Conservation (phyloP, 257 asterid species). For the Solanum sejunctum region DNA sequence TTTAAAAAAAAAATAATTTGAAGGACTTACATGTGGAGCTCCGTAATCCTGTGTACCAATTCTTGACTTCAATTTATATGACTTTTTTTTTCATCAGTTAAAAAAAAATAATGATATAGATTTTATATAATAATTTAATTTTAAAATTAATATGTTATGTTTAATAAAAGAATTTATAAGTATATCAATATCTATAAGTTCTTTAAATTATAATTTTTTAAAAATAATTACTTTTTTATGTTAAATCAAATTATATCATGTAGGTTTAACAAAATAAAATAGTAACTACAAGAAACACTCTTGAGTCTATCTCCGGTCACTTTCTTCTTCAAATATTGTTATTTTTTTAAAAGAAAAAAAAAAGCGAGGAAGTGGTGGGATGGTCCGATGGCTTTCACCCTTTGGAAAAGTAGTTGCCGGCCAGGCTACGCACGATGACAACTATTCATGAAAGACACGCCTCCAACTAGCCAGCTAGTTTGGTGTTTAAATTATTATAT, state of each 20-base stretch:
- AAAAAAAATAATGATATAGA: no score
- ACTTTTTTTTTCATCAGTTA: no score
- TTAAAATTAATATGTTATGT: no score
- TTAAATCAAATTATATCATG: no score
- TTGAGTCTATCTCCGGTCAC: background rate
- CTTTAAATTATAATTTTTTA: fast-evolving
- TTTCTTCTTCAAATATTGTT: background rate
- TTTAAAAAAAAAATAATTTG: background rate
- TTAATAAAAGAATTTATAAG: no score
- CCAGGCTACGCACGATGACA: background rate
- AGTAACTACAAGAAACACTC: no score
- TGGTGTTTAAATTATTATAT: background rate
- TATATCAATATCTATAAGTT: no score
- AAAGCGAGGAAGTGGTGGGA: background rate
- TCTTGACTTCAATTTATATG: no score
- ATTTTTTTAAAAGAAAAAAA: background rate
- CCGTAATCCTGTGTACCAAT: background rate
- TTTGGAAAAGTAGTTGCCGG: background rate
- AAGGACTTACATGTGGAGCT: background rate
- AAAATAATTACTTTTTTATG: no score
- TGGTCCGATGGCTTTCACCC: background rate
- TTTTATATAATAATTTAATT: no score
- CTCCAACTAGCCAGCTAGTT: background rate
- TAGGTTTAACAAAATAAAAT: no score
- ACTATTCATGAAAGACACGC: background rate